Conservation (phyloP, 768 basidiomycete species). For the Boletus rex-veris region DNA sequence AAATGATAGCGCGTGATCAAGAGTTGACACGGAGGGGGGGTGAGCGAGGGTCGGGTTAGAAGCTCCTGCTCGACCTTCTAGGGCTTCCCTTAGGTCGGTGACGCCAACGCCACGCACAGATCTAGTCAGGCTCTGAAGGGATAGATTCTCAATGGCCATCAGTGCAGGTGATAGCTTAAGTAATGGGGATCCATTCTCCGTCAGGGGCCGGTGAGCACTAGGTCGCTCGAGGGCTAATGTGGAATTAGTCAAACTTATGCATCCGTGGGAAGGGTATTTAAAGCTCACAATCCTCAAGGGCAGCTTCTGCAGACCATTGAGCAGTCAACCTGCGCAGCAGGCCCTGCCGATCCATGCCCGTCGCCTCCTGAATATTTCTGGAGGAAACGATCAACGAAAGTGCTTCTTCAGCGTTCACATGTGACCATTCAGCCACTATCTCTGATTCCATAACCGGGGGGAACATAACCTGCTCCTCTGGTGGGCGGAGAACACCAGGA, state of each 20-base stretch:
- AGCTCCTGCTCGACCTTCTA: conserved; percentile 82
- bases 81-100: conserved; percentile 80
- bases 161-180: conserved; percentile 80
- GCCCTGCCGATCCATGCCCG: conserved; percentile 56
- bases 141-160: conserved; percentile 90
- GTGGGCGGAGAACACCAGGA: conserved; percentile 41
- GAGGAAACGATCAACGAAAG: conserved; percentile 54
- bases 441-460: conserved; percentile 26
- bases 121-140: conserved; percentile 77
- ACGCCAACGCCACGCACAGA: conserved; percentile 82
- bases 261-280: conserved; percentile 5
- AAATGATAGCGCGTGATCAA: conserved; percentile 61
- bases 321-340: conserved; percentile 52
- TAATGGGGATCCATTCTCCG: conserved; percentile 69
- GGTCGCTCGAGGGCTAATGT: conserved; percentile 53
- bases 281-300: conserved; percentile 70
- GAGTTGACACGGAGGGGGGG: conserved; percentile 74
- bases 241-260: conserved; percentile 8
- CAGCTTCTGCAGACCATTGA: conserved; percentile 73
- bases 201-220: conserved; percentile 54
- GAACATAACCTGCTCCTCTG: conserved; percentile 45
- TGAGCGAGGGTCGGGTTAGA: conserved; percentile 69
- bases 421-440: conserved; percentile 27
- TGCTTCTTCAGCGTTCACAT: conserved; percentile 52
- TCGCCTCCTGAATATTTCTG: conserved; percentile 55